These are phyloP conservation scores for Lentinula sp. DNA, from an alignment of 768 basidiomycete genomes.

Conservation along the genomic window DNA sequence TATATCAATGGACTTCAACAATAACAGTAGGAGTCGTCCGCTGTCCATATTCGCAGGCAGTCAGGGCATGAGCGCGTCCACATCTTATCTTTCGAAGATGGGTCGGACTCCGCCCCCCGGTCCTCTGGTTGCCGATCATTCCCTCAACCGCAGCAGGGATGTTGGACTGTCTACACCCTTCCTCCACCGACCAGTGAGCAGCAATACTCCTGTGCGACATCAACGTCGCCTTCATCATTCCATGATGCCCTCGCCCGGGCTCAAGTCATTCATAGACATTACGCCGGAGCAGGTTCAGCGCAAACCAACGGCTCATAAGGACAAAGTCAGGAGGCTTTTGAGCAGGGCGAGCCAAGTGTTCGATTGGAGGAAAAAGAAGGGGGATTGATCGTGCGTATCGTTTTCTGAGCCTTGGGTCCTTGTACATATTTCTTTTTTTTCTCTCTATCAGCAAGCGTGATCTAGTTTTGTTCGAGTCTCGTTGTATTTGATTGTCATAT, in stretches of 20 bases:
- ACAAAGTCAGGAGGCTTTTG: conserved; percentile 3
- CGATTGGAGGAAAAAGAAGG: conserved; percentile 2
- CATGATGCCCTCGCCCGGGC: background rate
- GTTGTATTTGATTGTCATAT: background rate
- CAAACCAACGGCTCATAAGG: background rate
- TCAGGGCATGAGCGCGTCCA: background rate
- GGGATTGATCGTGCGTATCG: background rate
- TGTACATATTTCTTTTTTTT: background rate
- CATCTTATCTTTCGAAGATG: background rate
- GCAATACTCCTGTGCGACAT: background rate
- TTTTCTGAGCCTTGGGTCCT: background rate
- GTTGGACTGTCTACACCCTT: conserved; percentile 4
- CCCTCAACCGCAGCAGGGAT: background rate
- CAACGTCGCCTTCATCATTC: background rate
- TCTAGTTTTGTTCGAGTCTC: background rate
- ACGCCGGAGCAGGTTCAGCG: conserved; percentile 1
- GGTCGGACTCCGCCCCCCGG: background rate
- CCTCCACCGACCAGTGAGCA: conserved; percentile 3
- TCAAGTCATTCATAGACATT: conserved; percentile 10
- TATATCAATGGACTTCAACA: conserved; percentile 9
- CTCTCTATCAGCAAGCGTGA: background rate
- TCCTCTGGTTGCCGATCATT: background rate
- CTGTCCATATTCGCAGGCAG: background rate
- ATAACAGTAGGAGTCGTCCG: background rate
- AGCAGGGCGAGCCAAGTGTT: conserved; percentile 7